Conservation (phyloP, 306 rosid species). For the Dalbergia oliveri region DNA sequence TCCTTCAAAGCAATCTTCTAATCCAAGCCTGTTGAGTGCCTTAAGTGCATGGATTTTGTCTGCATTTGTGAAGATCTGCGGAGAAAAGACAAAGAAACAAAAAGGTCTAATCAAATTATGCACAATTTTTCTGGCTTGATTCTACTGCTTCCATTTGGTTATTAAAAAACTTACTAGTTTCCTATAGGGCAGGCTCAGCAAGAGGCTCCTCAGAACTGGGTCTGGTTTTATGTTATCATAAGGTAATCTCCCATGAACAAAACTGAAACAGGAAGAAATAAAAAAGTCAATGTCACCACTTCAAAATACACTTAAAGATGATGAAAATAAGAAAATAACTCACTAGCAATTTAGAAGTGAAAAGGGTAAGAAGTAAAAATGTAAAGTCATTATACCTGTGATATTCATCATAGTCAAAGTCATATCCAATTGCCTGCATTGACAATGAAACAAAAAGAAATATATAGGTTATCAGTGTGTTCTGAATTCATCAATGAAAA, state of each 20-base stretch:
- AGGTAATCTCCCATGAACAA: constrained; percentile 94
- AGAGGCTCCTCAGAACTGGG: constrained; percentile 77
- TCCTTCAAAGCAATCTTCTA: constrained; percentile 93
- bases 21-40: constrained; percentile 85
- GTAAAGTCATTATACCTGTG: constrained; percentile 59
- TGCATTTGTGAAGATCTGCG: constrained; percentile 93
- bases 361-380: not conserved
- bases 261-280: constrained; percentile 47
- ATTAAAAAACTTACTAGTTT: constrained; percentile 69
- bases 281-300: constrained; percentile 25
- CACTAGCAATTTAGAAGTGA: not conserved
- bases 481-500: constrained; percentile 6
- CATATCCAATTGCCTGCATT: constrained; percentile 89
- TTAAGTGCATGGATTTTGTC: constrained; percentile 80
- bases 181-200: constrained; percentile 78
- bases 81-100: not conserved
- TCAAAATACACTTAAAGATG: not conserved
- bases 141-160: not conserved
- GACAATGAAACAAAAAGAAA: constrained; percentile 27
- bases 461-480: not conserved
- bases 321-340: not conserved
- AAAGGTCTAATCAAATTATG: constrained; percentile 9
- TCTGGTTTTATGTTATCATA: constrained; percentile 90
- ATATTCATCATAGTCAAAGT: constrained; percentile 93
- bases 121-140: not conserved